A percentile compares a stretch with the other conserved stretches of the same genome.
Evolutionary conservation across 2,329 filamentous ascomycete genomes (phyloP).

Genomic region (Dactylellina leptospora): DNA sequence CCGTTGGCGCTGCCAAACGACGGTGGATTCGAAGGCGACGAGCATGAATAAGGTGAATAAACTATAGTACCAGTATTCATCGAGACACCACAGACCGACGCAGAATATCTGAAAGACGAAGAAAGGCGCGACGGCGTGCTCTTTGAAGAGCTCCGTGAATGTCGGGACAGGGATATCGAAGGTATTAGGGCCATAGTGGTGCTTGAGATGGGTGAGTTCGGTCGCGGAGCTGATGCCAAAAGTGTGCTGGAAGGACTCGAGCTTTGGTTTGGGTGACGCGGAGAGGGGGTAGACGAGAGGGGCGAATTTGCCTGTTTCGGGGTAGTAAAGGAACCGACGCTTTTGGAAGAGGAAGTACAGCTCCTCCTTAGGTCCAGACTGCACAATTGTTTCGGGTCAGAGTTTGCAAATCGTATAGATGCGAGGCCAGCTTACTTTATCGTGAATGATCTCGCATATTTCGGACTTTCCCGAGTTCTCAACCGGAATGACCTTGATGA

Average conservation of each 20-base stretch:
- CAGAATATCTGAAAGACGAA: slow-evolving; percentile 99
- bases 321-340: slow-evolving; percentile 87
- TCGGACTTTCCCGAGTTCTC: slow-evolving; percentile 89
- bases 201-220: slow-evolving; percentile 81
- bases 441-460: slow-evolving; percentile 81
- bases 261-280: slow-evolving; percentile 78
- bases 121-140: slow-evolving; percentile 97
- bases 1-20: slow-evolving; percentile 97
- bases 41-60: slow-evolving; percentile 99
- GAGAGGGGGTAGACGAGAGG: slow-evolving; percentile 87
- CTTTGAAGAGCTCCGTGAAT: slow-evolving; percentile 94
- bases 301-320: slow-evolving; percentile 76
- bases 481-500: slow-evolving; percentile 92
- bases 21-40: slow-evolving; percentile 95
- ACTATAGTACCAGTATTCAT: slow-evolving; percentile 99
- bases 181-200: slow-evolving; percentile 94
- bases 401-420: not conserved
- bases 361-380: slow-evolving; percentile 77
- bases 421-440: slow-evolving; percentile 67
- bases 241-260: slow-evolving; percentile 80
- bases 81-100: slow-evolving; percentile 96
- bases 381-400: slow-evolving; percentile 1
- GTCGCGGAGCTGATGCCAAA: slow-evolving; percentile 76
- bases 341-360: slow-evolving; percentile 97
- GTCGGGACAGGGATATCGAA: slow-evolving; percentile 98